Conservation (phyloP, 2,329 filamentous ascomycete genomes). For the Phyllachora maydis region DNA sequence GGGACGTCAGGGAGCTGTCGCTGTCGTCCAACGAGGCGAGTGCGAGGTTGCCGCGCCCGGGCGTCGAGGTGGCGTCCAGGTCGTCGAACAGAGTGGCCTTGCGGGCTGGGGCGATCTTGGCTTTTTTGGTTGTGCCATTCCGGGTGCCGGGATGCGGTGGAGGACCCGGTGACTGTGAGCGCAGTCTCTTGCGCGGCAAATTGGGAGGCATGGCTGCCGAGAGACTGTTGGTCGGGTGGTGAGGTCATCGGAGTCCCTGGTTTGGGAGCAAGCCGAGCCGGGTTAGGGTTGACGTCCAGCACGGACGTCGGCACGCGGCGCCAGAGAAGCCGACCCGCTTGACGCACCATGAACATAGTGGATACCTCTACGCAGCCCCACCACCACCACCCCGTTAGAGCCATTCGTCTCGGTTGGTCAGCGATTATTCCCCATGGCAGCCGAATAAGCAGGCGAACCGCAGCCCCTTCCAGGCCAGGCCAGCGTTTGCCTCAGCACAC, state of each 20-base stretch:
- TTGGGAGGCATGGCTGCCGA: constrained; percentile 39
- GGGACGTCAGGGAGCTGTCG: constrained; percentile 22
- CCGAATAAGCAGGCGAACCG: constrained; percentile 1
- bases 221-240: too few relatives aligned
- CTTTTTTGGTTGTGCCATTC: constrained; percentile 7
- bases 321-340: too few relatives aligned
- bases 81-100: constrained; percentile 41
- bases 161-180: constrained; percentile 21
- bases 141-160: constrained; percentile 12
- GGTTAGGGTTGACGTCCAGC: too few relatives aligned
- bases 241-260: too few relatives aligned
- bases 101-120: constrained; percentile 14
- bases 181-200: constrained; percentile 44
- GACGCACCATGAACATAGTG: too few relatives aligned
- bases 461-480: not conserved
- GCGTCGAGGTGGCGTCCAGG: constrained; percentile 27
- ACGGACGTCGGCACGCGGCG: too few relatives aligned
- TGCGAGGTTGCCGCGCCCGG: constrained; percentile 15
- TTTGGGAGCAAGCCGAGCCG: too few relatives aligned
- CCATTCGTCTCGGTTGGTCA: too few relatives aligned
- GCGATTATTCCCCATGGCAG: too few relatives aligned
- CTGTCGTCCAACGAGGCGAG: constrained; percentile 21
- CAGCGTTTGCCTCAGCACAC: too few relatives aligned
- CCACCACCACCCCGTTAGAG: too few relatives aligned
- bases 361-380: too few relatives aligned